Evolutionary conservation across 2,329 filamentous ascomycete species (phyloP), one percentile per base, ranked within the genome.

Genomic region (Ceratocystis eucalypticola): DNA sequence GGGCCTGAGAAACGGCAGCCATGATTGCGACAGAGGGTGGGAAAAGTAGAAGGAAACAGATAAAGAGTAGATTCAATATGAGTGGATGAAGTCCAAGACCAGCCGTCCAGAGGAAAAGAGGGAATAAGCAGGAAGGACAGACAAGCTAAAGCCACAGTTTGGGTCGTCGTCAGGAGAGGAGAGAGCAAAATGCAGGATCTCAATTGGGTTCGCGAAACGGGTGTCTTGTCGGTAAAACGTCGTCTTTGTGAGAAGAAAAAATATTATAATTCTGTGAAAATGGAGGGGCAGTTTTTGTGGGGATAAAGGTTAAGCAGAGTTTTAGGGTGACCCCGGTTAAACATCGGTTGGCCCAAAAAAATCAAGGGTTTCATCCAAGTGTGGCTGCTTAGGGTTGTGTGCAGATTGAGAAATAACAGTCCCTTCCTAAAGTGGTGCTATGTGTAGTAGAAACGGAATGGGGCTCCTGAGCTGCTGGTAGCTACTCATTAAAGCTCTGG

Each of bases 1-100:
- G 77, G 70, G 74, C 76, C 70, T 75, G 65, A 67, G 70, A 69
- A 68, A 71, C 71, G 69, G 73, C 72, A 69, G 73, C 71, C 73
- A 74, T 74, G 66, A 69, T 73, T 69, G 68, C 67, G 67, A 61
- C 65, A 48, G 64, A 65, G 63, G 64, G 33, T 25, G 53, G 22
- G 22, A n/a, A 50, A 48, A 37, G 30, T 22, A 25, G 25, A 64
- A 37, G 45, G 10, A 44, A 37, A 62, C n/a, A 44, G 44, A 62
- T 28, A 17, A 20, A 25, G 25, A 48, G 22, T 8, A 41, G 50
- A 44, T 53, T 41, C 10, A 57, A 64, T 15, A 57, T 33, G 41
- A 20, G 44, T 45, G 28, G 44, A 57, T 20, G 15, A 30, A 63
- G 48, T 63, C 20, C 37, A 62, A 48, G 61, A 20, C 48, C 44